Conservation (phyloP, 352 stramenopile genomes). For the Globisporangium acanthophoron region DNA sequence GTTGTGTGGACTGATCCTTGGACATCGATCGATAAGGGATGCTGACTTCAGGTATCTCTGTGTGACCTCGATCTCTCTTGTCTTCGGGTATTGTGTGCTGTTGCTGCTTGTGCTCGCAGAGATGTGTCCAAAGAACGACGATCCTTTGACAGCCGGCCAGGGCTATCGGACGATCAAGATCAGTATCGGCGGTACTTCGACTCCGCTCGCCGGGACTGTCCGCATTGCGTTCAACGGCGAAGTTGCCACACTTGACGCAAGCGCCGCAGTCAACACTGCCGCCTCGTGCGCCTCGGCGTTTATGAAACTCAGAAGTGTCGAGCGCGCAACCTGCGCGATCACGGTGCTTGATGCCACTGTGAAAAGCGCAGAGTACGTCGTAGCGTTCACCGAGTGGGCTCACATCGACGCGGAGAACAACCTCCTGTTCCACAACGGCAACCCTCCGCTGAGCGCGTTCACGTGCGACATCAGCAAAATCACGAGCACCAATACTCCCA, state of each 20-base stretch:
- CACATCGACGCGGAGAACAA: slow-evolving; percentile 76
- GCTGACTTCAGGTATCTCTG: not conserved
- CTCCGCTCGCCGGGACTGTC: slow-evolving; percentile 28
- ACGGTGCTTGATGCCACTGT: slow-evolving; percentile 24
- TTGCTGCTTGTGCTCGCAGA: slow-evolving; percentile 15
- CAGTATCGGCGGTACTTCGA: slow-evolving; percentile 25
- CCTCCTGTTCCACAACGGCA: slow-evolving; percentile 70
- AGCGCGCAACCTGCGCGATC: slow-evolving; percentile 31
- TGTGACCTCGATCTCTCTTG: too few relatives aligned
- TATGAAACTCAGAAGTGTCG: slow-evolving; percentile 33
- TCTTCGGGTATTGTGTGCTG: too few relatives aligned
- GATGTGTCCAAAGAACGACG: slow-evolving; percentile 87
- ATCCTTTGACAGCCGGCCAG: slow-evolving; percentile 75
- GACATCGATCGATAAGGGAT: not conserved
- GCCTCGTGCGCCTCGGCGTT: slow-evolving; percentile 39
- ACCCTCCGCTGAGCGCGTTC: slow-evolving; percentile 66
- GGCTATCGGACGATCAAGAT: slow-evolving; percentile 54
- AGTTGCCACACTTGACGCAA: slow-evolving; percentile 33
- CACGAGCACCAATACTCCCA: slow-evolving; percentile 32
- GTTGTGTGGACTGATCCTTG: not conserved
- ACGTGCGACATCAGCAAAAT: slow-evolving; percentile 66
- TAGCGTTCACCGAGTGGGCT: slow-evolving; percentile 60
- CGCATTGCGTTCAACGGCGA: slow-evolving; percentile 47
- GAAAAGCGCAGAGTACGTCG: slow-evolving; percentile 53
- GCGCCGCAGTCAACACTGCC: slow-evolving; percentile 21